Evolutionary conservation across 805 yeast species (phyloP), one percentile per base, ranked within the genome.

Genomic region (Millerozyma acaciae): DNA sequence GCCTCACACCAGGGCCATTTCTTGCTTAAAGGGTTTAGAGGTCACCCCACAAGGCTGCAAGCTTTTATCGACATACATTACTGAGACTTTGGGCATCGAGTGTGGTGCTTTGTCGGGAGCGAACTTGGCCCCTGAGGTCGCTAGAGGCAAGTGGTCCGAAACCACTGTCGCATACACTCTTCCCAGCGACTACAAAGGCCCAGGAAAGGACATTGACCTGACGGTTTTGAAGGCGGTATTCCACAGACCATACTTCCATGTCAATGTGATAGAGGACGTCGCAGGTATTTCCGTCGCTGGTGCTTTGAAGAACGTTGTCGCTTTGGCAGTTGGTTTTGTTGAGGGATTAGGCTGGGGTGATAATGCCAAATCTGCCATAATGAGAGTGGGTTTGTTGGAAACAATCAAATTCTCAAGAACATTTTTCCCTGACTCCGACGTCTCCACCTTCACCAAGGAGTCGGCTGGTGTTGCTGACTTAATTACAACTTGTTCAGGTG

Each of bases 101-200:
- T 67, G 73, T 43, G 73, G 72, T 34, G 71, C 65, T 5, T 53
- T 67, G 32, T 60, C 68, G n/a, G 73, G 73, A n/a, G 73, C 73
- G 36, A 67, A 67, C 48, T 56, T 67, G 37, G 73, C 73, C 37
- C 61, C 62, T 16, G 73, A 67, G 47, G 70, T 67, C 18, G 73
- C 73, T 38, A 55, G 65, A 48, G 57, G 62, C 43, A 62, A 64
- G 42, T 67, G 72, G 72, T 64, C 71, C 35, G 73, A 67, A 49
- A 65, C 73, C 27, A 62, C 72, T 13, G 60, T 67, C 17, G 73
- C 70, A 28, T 67, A 67, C 51, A 55, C 51, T 34, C 32, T 53
- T 14, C 73, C 73, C 3, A 31, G 35, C 2, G 68, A 65, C 45
- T 66, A 55, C 49, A 40, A 57, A 37, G 72, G 72, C 32, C 50